Percentiles rank a stretch among this genome's conserved stretches.
Evolutionary conservation across 495 filamentous ascomycete species (phyloP).

Genomic region (Hypoxylon cercidicola): DNA sequence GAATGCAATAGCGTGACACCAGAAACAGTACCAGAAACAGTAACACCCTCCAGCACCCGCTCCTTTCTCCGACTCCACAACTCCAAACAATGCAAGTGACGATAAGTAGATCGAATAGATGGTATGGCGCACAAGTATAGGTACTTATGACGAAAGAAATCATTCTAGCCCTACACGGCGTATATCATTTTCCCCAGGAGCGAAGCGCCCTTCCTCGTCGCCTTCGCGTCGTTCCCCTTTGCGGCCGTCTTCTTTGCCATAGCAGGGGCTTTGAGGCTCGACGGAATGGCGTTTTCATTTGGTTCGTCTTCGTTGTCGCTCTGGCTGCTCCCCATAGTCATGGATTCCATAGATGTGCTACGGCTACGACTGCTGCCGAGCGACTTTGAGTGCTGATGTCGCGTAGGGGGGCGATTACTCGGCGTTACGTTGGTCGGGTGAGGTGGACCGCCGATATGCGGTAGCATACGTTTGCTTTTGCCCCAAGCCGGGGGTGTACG

Average conservation of each 20-base stretch:
- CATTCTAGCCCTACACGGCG: slow-evolving; percentile 1
- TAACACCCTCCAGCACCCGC: background rate
- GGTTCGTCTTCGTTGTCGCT: slow-evolving; percentile 42
- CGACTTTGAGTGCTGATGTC: slow-evolving; percentile 20
- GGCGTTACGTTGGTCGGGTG: slow-evolving; percentile 16
- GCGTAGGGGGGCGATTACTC: slow-evolving; percentile 5
- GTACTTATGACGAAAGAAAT: background rate
- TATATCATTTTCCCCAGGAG: slow-evolving; percentile 26
- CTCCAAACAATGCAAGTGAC: background rate
- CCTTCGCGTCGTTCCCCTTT: slow-evolving; percentile 12
- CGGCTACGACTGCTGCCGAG: slow-evolving; percentile 27
- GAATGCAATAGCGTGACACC: background rate
- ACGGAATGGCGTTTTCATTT: slow-evolving; percentile 28
- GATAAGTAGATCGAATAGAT: background rate
- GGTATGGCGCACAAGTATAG: background rate
- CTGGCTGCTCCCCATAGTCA: slow-evolving; percentile 49
- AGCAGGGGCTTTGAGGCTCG: background rate
- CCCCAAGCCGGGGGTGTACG: slow-evolving; percentile 30
- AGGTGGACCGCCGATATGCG: slow-evolving; percentile 38
- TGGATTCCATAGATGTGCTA: slow-evolving; percentile 46
- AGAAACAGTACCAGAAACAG: too few relatives aligned
- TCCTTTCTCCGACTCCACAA: background rate
- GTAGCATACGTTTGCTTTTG: slow-evolving; percentile 32
- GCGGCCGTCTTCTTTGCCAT: slow-evolving; percentile 3
- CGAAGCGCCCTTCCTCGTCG: slow-evolving; percentile 20